Conservation (phyloP, 2,329 filamentous ascomycete genomes). For the Microsporum canis region DNA sequence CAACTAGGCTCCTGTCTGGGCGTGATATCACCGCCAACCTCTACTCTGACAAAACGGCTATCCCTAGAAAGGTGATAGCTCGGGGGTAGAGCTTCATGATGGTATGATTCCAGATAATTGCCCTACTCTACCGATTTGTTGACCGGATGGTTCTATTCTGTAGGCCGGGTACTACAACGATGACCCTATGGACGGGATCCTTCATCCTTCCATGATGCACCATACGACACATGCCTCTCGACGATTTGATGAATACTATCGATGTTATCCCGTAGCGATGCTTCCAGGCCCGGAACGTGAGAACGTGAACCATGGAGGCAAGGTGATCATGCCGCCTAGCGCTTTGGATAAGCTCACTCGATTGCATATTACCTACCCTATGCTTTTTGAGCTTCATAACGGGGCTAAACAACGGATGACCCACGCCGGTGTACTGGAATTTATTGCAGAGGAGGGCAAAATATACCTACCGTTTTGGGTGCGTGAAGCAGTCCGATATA, state of each 20-base stretch:
- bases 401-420: constrained; percentile 68
- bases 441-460: constrained; percentile 92
- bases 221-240: constrained; percentile 43
- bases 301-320: constrained; percentile 89
- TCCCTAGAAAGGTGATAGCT: background rate
- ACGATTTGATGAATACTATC: constrained; percentile 96
- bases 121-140: background rate
- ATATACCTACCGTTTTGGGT: constrained; percentile 96
- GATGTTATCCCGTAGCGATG: constrained; percentile 93
- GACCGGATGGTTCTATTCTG: background rate
- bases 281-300: constrained; percentile 79
- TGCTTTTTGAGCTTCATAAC: constrained; percentile 93
- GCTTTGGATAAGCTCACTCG: constrained; percentile 93
- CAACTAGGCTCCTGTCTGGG: background rate
- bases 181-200: constrained; percentile 42
- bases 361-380: constrained; percentile 91
- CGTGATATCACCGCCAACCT: background rate
- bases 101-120: background rate
- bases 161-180: constrained; percentile 40
- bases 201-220: constrained; percentile 41
- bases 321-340: constrained; percentile 93
- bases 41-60: background rate
- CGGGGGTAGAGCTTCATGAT: background rate
- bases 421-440: constrained; percentile 91
- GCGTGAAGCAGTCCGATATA: constrained; percentile 19